Conservation (phyloP, 371 early-diverging fungal species). For the Rhizopus delemar region DNA sequence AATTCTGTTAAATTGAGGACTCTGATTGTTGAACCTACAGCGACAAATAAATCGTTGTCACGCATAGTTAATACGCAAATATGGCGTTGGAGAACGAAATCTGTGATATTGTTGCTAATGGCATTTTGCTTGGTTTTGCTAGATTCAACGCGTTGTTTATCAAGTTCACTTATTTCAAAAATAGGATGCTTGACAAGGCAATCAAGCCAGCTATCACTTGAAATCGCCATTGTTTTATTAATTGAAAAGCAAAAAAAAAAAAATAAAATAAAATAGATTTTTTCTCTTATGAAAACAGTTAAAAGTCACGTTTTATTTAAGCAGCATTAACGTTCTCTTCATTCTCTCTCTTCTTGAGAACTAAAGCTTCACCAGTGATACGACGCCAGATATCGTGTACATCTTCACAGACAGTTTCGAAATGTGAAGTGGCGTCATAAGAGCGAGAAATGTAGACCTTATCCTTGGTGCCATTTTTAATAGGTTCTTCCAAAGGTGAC, state of each 20-base stretch:
- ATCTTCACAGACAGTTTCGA: slow-evolving; percentile 97
- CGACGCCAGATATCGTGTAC: slow-evolving; percentile 92
- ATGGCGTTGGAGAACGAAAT: slow-evolving; percentile 23
- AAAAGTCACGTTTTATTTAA: slow-evolving; percentile 16
- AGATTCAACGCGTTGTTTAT: not conserved
- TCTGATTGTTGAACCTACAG: slow-evolving; percentile 38
- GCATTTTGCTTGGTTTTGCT: slow-evolving; percentile 15
- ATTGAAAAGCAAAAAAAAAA: not conserved
- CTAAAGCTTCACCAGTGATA: slow-evolving; percentile 88
- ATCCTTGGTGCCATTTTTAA: slow-evolving; percentile 79
- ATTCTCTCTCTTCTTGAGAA: slow-evolving; percentile 65
- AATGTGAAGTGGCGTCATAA: slow-evolving; percentile 98
- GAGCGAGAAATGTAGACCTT: slow-evolving; percentile 90
- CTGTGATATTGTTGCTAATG: not conserved
- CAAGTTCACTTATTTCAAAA: slow-evolving; percentile 17
- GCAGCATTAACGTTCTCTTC: slow-evolving; percentile 54
- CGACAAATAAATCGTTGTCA: slow-evolving; percentile 44
- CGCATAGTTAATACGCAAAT: slow-evolving; percentile 36
- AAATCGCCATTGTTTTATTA: not conserved
- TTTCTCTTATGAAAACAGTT: not conserved
- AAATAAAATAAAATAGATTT: not conserved
- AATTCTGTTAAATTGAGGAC: slow-evolving; percentile 35
- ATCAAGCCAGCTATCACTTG: slow-evolving; percentile 22
- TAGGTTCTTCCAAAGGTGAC: slow-evolving; percentile 84
- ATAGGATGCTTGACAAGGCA: slow-evolving; percentile 25